Percentiles rank a stretch among this genome's conserved stretches.
Evolutionary conservation across 2,329 filamentous ascomycete species (phyloP).

Genomic region (Venturia asperata): DNA sequence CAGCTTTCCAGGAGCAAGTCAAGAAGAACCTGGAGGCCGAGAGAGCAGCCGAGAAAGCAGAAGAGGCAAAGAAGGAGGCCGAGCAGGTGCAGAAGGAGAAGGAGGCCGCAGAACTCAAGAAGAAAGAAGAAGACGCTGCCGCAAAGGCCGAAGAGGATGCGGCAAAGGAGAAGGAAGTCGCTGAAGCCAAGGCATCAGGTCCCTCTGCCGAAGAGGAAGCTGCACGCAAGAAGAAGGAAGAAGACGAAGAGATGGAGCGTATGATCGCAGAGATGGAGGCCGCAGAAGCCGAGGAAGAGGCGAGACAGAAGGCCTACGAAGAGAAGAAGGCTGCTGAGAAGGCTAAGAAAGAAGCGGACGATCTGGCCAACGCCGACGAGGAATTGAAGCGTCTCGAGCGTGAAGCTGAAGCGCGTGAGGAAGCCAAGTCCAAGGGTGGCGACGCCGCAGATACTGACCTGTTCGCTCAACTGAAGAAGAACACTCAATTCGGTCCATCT

Average conservation of each 20-base stretch:
- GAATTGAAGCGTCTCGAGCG: conserved; percentile 43
- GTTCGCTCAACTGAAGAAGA: conserved; percentile 45
- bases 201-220: conserved; percentile 24
- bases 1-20: conserved; percentile 62
- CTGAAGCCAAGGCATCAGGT: conserved; percentile 24
- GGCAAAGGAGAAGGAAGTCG: conserved; percentile 31
- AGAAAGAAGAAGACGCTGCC: conserved; percentile 24
- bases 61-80: conserved; percentile 41
- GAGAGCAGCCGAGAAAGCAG: conserved; percentile 28
- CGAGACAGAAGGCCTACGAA: conserved; percentile 57
- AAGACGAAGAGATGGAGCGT: conserved; percentile 21
- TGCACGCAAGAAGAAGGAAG: conserved; percentile 26
- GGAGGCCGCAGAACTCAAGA: conserved; percentile 25
- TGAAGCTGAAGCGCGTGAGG: conserved; percentile 44
- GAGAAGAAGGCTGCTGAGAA: conserved; percentile 57
- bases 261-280: conserved; percentile 22
- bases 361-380: conserved; percentile 47
- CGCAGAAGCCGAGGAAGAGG: conserved; percentile 26
- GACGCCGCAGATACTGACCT: conserved; percentile 36
- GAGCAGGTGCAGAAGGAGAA: conserved; percentile 31
- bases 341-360: conserved; percentile 51
- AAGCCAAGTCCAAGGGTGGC: conserved; percentile 33
- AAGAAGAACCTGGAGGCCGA: conserved; percentile 41
- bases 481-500: conserved; percentile 39
- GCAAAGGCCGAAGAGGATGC: conserved; percentile 23